Base-by-base conservation (phyloP, 169 alveolate species). In the Plasmodium vinckei region DNA sequence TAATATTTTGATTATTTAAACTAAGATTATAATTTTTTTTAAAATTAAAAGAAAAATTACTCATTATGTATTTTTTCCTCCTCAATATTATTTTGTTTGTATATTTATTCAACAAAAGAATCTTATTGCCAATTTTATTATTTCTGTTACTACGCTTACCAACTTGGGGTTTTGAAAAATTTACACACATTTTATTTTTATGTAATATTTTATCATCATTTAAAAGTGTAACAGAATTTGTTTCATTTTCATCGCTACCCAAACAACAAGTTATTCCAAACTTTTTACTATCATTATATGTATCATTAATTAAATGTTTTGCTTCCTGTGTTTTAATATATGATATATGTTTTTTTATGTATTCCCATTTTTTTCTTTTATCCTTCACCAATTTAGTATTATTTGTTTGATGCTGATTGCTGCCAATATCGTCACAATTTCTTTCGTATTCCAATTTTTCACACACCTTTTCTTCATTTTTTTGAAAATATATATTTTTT, bases 21-120 rank as follows among this genome's bases (percentile, higher is more conserved):
- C 88, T 77, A 7, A 77, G 77, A 46, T 77, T 77, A 57, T 77
- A 77, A 77, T 65, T 64, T 21, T 56, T 63, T 42, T 63, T 63
- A n/a, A 47, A 64, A 19, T 77, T 63, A 19, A 46, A 77, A 68
- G 19, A 64, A 19, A 63, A 57, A 64, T 77, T 77, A 27, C 57
- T 21, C 54, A 60, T 59, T 10, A 9, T 72, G 17, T 21, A 10
- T n/a, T 73, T 42, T 44, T 59, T 60, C 44, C 47, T 57, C 6
- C 5, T 64, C 73, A 10, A 7, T 27, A 42, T 10, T 13, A 39
- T 15, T 15, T 56, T 23, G n/a, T 61, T 61, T 1, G 21, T 0
- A 51, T 51, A 51, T 51, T 51, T 51, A 51, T 51, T 12, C 6
- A 51, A 51, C n/a, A 17, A 51, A 51, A 51, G 9, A 51, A 13